Percentiles rank a stretch among this genome's conserved stretches.
phyloP scores from a whole-genome alignment of 352 stramenopile species.

The Phytophthora pistaciae region DNA sequence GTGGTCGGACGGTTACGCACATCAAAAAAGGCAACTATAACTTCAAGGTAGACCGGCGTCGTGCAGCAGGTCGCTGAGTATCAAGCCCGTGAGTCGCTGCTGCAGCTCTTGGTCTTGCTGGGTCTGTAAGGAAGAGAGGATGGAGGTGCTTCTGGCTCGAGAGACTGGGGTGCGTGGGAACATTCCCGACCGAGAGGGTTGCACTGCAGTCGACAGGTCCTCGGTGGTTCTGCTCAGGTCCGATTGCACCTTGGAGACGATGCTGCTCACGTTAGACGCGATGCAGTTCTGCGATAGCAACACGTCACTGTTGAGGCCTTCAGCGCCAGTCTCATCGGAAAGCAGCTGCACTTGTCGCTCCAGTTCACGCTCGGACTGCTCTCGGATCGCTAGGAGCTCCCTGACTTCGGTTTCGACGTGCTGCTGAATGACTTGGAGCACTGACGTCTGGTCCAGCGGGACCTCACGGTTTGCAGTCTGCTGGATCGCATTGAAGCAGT shows the following conservation, averaged over 20 bases:
- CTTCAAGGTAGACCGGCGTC: constrained; percentile 14
- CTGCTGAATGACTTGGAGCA: constrained; percentile 19
- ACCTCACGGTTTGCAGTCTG: constrained; percentile 12
- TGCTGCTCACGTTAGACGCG: constrained; percentile 19
- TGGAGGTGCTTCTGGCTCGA: constrained; percentile 32
- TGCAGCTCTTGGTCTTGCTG: constrained; percentile 47
- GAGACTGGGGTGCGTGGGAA: constrained; percentile 38
- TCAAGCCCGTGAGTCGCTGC: constrained; percentile 38
- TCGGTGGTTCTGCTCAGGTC: constrained; percentile 28
- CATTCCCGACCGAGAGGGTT: neutral
- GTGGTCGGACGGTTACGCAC: constrained; percentile 29
- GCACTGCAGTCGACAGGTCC: neutral
- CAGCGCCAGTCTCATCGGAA: constrained; percentile 21
- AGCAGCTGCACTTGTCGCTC: constrained; percentile 28
- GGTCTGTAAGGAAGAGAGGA: constrained; percentile 34
- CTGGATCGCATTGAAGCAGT: constrained; percentile 20
- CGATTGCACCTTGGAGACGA: constrained; percentile 31
- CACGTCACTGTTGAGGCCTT: constrained; percentile 16
- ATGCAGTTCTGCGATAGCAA: constrained; percentile 44
- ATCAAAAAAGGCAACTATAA: neutral
- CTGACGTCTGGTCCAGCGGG: neutral
- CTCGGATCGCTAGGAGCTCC: constrained; percentile 34
- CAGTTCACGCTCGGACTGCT: constrained; percentile 32
- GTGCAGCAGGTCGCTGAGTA: constrained; percentile 45
- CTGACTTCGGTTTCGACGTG: constrained; percentile 31